These are phyloP conservation scores for Chenopodium suecicum DNA, from an alignment of 148 eudicot species.

Conservation along the genomic window DNA sequence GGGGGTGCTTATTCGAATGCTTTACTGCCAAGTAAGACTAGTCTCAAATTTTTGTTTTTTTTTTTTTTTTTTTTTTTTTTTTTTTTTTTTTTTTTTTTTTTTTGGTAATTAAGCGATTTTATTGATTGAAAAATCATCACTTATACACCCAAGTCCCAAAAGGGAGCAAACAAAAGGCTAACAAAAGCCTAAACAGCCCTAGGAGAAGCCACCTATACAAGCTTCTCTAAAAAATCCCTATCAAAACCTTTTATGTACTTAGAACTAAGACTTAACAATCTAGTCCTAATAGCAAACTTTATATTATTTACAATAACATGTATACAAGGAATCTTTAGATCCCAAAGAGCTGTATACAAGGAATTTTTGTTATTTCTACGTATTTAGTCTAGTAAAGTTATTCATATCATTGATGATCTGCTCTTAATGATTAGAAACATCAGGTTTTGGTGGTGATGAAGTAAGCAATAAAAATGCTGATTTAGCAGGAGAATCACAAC, in stretches of 20 bases:
- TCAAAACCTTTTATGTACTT: not conserved
- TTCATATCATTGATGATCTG: slow-evolving; percentile 13
- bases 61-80: no score
- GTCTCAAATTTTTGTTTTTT: not conserved
- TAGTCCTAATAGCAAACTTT: not conserved
- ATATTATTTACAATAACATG: not conserved
- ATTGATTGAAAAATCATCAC: no score
- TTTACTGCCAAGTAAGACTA: slow-evolving; percentile 44
- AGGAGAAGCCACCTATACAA: not conserved
- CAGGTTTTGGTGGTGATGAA: slow-evolving; percentile 39
- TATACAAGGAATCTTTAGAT: not conserved
- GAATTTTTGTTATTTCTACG: not conserved
- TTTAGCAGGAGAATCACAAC: slow-evolving; percentile 38
- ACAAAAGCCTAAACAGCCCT: not conserved
- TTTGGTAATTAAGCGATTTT: no score
- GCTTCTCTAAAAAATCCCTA: not conserved
- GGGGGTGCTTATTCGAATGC: slow-evolving; percentile 81
- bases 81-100: no score
- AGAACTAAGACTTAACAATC: not conserved
- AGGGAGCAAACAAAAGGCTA: not conserved
- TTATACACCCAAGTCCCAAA: not conserved
- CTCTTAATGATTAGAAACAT: slow-evolving; percentile 31
- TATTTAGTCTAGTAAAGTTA: slow-evolving; percentile 8
- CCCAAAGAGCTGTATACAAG: not conserved
- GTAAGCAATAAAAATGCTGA: slow-evolving; percentile 35